A percentile compares a stretch with the other conserved stretches of the same genome.
phyloP scores from a whole-genome alignment of 495 filamentous ascomycete species.

The Xylaria flabelliformis region DNA sequence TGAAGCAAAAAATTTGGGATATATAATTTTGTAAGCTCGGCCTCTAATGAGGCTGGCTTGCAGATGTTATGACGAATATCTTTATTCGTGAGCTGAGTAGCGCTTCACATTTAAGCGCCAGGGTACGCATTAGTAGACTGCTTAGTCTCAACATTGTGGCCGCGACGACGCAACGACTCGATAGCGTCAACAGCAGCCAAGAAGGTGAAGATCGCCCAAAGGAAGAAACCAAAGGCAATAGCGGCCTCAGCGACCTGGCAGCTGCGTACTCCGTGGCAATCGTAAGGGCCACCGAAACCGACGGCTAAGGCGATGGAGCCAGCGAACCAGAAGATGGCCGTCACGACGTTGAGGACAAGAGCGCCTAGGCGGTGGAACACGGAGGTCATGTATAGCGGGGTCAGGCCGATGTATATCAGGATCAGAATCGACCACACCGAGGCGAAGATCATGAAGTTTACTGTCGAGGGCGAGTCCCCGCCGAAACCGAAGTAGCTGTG shows the following conservation, averaged over 20 bases:
- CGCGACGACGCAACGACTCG: constrained; percentile 44
- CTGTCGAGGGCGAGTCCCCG: constrained; percentile 49
- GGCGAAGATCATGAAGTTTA: constrained; percentile 78
- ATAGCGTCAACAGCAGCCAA: constrained; percentile 46
- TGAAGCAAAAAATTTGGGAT: background rate
- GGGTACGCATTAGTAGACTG: constrained; percentile 40
- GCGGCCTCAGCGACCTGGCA: constrained; percentile 52
- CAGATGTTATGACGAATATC: background rate
- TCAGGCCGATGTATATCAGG: constrained; percentile 67
- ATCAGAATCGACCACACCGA: constrained; percentile 75
- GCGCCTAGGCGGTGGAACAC: constrained; percentile 66
- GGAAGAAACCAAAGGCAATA: constrained; percentile 55
- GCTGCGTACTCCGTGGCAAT: constrained; percentile 37
- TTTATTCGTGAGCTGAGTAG: background rate
- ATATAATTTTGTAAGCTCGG: background rate
- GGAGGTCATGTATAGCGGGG: constrained; percentile 64
- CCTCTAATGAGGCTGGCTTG: background rate
- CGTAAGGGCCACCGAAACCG: constrained; percentile 54
- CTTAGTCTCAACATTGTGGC: constrained; percentile 33
- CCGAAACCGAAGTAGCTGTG: constrained; percentile 37
- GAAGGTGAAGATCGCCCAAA: constrained; percentile 51
- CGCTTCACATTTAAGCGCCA: constrained; percentile 32
- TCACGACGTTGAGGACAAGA: constrained; percentile 69
- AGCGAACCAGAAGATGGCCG: constrained; percentile 89
- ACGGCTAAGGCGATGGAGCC: constrained; percentile 78